Percentiles rank a stretch among this genome's conserved stretches.
Conservation (phyloP, 257 asterid species). For the Nicotiana benthamiana region DNA sequence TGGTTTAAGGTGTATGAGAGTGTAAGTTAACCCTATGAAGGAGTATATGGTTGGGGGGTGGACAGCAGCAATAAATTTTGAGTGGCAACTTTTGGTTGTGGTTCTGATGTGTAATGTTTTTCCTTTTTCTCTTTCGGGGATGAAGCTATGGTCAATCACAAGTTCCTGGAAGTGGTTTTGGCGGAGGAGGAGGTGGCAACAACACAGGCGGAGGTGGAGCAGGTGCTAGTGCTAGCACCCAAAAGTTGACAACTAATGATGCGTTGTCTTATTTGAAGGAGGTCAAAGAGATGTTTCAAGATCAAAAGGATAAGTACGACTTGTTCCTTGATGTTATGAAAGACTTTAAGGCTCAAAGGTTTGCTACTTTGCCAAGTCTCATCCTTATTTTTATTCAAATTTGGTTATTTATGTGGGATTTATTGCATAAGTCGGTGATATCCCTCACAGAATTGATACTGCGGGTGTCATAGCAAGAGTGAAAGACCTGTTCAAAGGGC, state of each 20-base stretch:
- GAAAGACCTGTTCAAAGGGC: constrained; percentile 90
- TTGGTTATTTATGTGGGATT: constrained; percentile 1
- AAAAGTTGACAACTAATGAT: constrained; percentile 81
- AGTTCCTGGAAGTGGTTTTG: constrained; percentile 19
- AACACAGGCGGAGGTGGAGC: constrained; percentile 26
- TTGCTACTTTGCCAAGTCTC: constrained; percentile 4
- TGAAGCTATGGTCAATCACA: constrained; percentile 26
- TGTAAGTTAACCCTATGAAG: neutral
- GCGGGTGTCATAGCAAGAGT: constrained; percentile 91
- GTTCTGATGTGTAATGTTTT: neutral
- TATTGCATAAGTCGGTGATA: constrained; percentile 3
- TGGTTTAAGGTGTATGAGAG: neutral
- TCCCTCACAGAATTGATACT: constrained; percentile 71
- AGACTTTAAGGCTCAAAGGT: constrained; percentile 96
- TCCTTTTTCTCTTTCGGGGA: neutral
- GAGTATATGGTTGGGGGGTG: neutral
- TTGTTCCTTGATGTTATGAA: constrained; percentile 91
- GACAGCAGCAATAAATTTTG: neutral
- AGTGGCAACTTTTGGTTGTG: neutral
- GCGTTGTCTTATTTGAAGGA: constrained; percentile 84
- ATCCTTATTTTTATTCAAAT: neutral
- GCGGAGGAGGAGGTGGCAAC: constrained; percentile 29
- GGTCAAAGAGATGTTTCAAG: constrained; percentile 91
- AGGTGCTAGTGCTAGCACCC: constrained; percentile 47
- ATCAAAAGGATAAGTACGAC: constrained; percentile 83